phyloP scores from a whole-genome alignment of 1,284 basidiomycete species.

The Trichosporon coremiiforme region DNA sequence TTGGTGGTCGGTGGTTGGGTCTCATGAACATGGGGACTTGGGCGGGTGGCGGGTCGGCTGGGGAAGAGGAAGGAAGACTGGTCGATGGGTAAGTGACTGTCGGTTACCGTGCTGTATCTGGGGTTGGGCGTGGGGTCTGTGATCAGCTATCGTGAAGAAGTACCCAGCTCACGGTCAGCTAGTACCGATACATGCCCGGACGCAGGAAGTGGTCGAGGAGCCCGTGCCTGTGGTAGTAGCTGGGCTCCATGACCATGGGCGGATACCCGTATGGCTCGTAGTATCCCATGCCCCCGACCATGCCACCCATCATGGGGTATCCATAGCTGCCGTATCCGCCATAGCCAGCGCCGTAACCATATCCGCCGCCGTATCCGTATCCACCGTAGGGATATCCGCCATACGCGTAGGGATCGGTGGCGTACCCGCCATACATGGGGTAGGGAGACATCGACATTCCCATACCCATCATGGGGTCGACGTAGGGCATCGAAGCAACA shows the following conservation, averaged over 20 bases:
- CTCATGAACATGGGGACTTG: not conserved
- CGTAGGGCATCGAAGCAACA: slow-evolving; percentile 5
- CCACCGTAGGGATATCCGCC: slow-evolving; percentile 11
- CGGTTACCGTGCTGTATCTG: too few species aligned
- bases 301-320: slow-evolving; percentile 5
- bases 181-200: slow-evolving; percentile 16
- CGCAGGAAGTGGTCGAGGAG: slow-evolving; percentile 17
- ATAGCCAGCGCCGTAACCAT: not conserved
- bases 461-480: slow-evolving; percentile 15
- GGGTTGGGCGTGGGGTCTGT: too few species aligned
- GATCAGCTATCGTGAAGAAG: too few species aligned
- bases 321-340: slow-evolving; percentile 10
- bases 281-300: slow-evolving; percentile 8
- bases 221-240: slow-evolving; percentile 3
- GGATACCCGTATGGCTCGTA: slow-evolving; percentile 15
- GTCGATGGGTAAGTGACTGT: not conserved
- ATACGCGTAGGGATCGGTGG: not conserved
- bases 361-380: not conserved
- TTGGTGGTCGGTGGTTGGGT: not conserved
- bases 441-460: slow-evolving; percentile 6
- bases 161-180: not conserved
- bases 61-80: not conserved
- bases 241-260: slow-evolving; percentile 15
- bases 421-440: slow-evolving; percentile 15
- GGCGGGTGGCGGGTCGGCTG: not conserved